These are phyloP conservation scores for Typha latifolia DNA, from an alignment of 176 grass and related monocot genomes.

Conservation along the genomic window DNA sequence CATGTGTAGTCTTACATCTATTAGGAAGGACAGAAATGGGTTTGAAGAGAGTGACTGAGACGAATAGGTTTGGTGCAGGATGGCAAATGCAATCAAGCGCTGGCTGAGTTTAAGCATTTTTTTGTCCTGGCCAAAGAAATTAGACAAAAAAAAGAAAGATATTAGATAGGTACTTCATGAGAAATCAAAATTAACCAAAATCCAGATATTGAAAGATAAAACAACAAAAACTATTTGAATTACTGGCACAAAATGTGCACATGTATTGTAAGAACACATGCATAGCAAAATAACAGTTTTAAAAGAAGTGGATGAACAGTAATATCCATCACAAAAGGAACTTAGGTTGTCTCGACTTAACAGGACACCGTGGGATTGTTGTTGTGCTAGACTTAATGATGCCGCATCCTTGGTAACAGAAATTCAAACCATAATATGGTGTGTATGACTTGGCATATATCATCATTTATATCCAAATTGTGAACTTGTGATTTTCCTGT, in stretches of 20 bases:
- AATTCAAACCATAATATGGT: neutral
- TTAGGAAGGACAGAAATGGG: constrained; percentile 65
- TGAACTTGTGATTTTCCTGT: neutral
- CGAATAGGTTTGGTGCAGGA: constrained; percentile 66
- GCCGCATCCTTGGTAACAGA: neutral
- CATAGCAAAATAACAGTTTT: no score
- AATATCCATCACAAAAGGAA: neutral
- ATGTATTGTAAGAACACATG: no score
- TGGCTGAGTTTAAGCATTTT: constrained; percentile 59
- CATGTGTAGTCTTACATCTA: constrained; percentile 52
- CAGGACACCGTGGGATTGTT: no score
- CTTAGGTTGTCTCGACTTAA: no score
- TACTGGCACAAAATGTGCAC: no score
- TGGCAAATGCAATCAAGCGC: constrained; percentile 78
- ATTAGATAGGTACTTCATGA: neutral
- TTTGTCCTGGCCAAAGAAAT: constrained; percentile 57
- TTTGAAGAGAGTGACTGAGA: constrained; percentile 46
- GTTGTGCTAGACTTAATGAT: no score
- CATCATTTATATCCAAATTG: neutral
- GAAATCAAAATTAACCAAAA: neutral
- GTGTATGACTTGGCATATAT: neutral
- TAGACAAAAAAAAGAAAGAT: neutral
- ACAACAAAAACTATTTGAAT: no score
- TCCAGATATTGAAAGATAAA: no score
- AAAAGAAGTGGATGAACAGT: neutral